Conservation (phyloP, 2,329 filamentous ascomycete genomes). For the Fusarium hostae region DNA sequence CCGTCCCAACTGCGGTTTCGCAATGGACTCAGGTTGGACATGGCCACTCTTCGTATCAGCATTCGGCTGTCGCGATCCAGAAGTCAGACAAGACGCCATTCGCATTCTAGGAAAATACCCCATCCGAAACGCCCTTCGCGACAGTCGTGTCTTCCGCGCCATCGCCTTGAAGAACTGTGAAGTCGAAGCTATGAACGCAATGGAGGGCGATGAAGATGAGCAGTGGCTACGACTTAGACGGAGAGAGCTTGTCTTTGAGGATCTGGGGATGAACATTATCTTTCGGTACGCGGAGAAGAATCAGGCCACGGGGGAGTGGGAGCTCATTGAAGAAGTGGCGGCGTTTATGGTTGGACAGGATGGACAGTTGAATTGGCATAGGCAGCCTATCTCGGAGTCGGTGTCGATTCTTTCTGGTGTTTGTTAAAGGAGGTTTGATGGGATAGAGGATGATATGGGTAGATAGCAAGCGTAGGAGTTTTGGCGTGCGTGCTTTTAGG, state of each 20-base stretch:
- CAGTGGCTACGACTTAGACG: conserved; percentile 54
- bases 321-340: conserved; percentile 53
- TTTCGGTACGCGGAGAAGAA: conserved; percentile 52
- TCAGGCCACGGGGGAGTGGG: conserved; percentile 48
- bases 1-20: conserved; percentile 53
- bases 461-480: conserved; percentile 24
- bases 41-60: conserved; percentile 57
- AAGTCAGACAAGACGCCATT: conserved; percentile 54
- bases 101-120: conserved; percentile 55
- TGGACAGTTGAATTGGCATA: conserved; percentile 49
- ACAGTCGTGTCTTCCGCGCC: conserved; percentile 54
- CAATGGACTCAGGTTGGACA: conserved; percentile 59
- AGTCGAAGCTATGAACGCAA: conserved; percentile 48
- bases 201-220: conserved; percentile 48
- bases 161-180: conserved; percentile 53
- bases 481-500: conserved; percentile 20
- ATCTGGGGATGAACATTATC: conserved; percentile 51
- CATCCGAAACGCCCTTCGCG: conserved; percentile 57
- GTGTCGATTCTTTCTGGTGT: conserved; percentile 41
- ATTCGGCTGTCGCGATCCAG: conserved; percentile 54
- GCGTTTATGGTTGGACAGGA: conserved; percentile 46
- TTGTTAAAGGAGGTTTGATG: conserved; percentile 14
- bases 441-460: neutral
- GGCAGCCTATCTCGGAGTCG: conserved; percentile 51
- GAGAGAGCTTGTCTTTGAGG: conserved; percentile 54